phyloP scores from a whole-genome alignment of 1,139 yeast species.

The Blastobotrys proliferans region DNA sequence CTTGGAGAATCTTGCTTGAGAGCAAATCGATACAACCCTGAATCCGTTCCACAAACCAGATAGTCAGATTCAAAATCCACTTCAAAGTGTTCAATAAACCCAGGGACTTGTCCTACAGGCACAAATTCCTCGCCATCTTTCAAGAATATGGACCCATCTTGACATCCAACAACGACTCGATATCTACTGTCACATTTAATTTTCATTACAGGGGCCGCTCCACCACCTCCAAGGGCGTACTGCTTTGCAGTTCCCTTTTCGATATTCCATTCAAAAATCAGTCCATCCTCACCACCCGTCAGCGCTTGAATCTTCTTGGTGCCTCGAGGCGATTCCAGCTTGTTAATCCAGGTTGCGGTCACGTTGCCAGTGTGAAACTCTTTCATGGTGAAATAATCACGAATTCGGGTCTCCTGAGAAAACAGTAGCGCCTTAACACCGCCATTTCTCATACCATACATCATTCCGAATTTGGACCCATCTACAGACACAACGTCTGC shows the following conservation, averaged over 20 bases:
- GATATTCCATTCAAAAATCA: slow-evolving; percentile 26
- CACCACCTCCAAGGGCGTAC: neutral
- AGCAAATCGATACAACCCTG: slow-evolving; percentile 17
- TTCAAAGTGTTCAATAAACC: slow-evolving; percentile 14
- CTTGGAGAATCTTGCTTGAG: slow-evolving; percentile 11
- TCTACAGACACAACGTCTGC: slow-evolving; percentile 24
- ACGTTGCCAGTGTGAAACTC: slow-evolving; percentile 27
- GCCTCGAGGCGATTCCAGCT: slow-evolving; percentile 26
- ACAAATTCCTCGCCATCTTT: slow-evolving; percentile 1
- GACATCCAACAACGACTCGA: slow-evolving; percentile 18
- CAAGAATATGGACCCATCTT: slow-evolving; percentile 7
- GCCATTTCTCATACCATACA: slow-evolving; percentile 31
- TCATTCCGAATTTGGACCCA: slow-evolving; percentile 34
- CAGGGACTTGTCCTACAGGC: neutral
- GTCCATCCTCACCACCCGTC: slow-evolving; percentile 30
- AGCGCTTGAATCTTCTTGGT: slow-evolving; percentile 22
- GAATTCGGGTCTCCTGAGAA: slow-evolving; percentile 31
- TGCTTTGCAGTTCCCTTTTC: slow-evolving; percentile 14
- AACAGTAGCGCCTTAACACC: slow-evolving; percentile 26
- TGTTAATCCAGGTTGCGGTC: slow-evolving; percentile 32
- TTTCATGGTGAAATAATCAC: slow-evolving; percentile 26
- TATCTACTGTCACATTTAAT: slow-evolving; percentile 25
- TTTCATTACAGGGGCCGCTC: slow-evolving; percentile 12
- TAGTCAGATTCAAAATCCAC: slow-evolving; percentile 25
- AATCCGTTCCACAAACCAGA: slow-evolving; percentile 20